These are phyloP conservation scores for Phanerochaete sordida DNA, from an alignment of 768 basidiomycete genomes.

Conservation along the genomic window DNA sequence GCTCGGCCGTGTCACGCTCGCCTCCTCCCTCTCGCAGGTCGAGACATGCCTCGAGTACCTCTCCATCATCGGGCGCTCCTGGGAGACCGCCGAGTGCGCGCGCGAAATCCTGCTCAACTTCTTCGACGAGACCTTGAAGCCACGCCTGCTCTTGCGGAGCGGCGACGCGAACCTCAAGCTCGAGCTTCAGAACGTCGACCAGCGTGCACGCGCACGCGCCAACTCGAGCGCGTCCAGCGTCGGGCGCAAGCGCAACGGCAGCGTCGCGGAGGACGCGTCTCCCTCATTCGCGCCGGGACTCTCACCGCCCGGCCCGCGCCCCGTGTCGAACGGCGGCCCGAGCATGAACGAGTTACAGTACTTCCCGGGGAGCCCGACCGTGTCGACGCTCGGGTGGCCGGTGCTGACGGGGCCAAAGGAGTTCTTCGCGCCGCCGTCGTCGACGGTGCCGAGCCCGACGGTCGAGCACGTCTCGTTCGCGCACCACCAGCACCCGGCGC, in stretches of 20 bases:
- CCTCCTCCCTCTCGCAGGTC: slow-evolving; percentile 39
- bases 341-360: not conserved
- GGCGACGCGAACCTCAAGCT: slow-evolving; percentile 17
- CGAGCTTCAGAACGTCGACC: slow-evolving; percentile 10
- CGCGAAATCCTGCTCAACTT: slow-evolving; percentile 28
- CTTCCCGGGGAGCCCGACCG: slow-evolving; percentile 6
- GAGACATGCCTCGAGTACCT: slow-evolving; percentile 48
- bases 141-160: slow-evolving; percentile 9
- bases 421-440: not conserved
- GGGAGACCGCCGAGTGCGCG: slow-evolving; percentile 42
- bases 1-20: slow-evolving; percentile 43
- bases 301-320: slow-evolving; percentile 1
- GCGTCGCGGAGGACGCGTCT: not conserved
- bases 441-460: slow-evolving; percentile 15
- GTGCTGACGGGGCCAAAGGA: not conserved
- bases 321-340: not conserved
- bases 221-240: not conserved
- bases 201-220: slow-evolving; percentile 4
- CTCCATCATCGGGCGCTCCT: slow-evolving; percentile 49
- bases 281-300: not conserved
- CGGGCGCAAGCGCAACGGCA: not conserved
- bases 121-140: slow-evolving; percentile 15
- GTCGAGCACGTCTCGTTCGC: slow-evolving; percentile 5
- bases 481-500: slow-evolving; percentile 10
- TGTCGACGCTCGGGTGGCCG: slow-evolving; percentile 9